phyloP scores from a whole-genome alignment of 208 protist species.

The Trypanosoma caninum region DNA sequence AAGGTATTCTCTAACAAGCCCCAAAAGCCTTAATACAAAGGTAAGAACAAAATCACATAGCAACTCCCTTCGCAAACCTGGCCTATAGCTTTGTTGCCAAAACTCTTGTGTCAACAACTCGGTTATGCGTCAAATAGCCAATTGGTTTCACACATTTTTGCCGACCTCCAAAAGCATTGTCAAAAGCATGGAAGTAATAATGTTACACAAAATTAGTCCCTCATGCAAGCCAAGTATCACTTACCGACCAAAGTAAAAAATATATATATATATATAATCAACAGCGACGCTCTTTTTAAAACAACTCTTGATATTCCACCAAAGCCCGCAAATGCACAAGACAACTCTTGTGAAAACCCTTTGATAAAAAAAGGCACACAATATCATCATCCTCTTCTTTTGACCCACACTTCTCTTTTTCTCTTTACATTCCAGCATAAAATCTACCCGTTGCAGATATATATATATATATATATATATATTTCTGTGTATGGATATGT shows the following conservation, averaged over 20 bases:
- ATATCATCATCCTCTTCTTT: conserved; percentile 5
- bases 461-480: conserved; percentile 4
- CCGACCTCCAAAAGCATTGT: conserved; percentile 68
- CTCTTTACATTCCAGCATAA: too few relatives aligned
- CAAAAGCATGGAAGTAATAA: conserved; percentile 55
- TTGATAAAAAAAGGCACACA: neutral
- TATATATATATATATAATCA: conserved; percentile 27
- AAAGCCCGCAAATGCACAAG: conserved; percentile 7
- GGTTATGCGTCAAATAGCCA: conserved; percentile 29
- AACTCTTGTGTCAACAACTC: conserved; percentile 31
- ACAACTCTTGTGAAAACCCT: neutral
- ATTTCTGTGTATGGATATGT: neutral
- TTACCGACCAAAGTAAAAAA: too few relatives aligned
- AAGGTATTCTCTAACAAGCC: conserved; percentile 33
- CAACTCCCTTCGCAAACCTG: conserved; percentile 22
- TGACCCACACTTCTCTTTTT: too few relatives aligned
- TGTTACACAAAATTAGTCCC: conserved; percentile 31
- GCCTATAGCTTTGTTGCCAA: conserved; percentile 7
- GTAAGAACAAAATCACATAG: conserved; percentile 24
- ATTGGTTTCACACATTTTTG: conserved; percentile 58
- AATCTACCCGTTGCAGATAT: too few relatives aligned
- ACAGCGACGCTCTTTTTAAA: conserved; percentile 23
- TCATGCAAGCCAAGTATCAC: conserved; percentile 43
- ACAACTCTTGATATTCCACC: conserved; percentile 20
- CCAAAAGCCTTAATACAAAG: conserved; percentile 26